A percentile compares a stretch with the other conserved stretches of the same genome.
Evolutionary conservation across 176 grass and related monocot species (phyloP).

Genomic region (Rhynchospora pubera): DNA sequence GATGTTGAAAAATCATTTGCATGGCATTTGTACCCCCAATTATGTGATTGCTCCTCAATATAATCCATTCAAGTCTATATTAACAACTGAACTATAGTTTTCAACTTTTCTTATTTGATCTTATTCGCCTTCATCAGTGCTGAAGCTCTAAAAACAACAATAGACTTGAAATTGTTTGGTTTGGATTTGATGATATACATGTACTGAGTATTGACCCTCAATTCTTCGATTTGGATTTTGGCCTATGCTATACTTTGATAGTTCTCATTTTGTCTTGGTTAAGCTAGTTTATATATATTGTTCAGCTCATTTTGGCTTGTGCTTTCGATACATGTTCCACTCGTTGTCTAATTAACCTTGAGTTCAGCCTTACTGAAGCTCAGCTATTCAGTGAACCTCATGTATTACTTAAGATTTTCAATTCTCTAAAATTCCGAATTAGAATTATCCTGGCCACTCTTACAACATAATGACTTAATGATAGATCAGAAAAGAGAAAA

Average conservation of each 20-base stretch:
- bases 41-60: no score
- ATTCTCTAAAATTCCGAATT: no score
- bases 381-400: no score
- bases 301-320: background rate
- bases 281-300: background rate
- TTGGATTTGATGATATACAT: background rate
- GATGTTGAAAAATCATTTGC: background rate
- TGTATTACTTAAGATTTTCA: no score
- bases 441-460: no score
- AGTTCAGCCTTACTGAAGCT: no score
- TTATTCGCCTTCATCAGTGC: background rate
- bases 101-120: background rate
- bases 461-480: no score
- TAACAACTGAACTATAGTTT: background rate
- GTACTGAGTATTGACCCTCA: background rate
- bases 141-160: background rate
- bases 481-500: no score
- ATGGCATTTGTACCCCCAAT: no score
- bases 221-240: background rate
- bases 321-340: no score
- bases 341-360: no score
- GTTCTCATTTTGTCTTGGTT: background rate
- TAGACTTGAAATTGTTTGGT: background rate
- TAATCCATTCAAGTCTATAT: no score
- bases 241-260: background rate